Base-by-base conservation (phyloP, 441 rosid species). In the Macaranga tanarius region DNA sequence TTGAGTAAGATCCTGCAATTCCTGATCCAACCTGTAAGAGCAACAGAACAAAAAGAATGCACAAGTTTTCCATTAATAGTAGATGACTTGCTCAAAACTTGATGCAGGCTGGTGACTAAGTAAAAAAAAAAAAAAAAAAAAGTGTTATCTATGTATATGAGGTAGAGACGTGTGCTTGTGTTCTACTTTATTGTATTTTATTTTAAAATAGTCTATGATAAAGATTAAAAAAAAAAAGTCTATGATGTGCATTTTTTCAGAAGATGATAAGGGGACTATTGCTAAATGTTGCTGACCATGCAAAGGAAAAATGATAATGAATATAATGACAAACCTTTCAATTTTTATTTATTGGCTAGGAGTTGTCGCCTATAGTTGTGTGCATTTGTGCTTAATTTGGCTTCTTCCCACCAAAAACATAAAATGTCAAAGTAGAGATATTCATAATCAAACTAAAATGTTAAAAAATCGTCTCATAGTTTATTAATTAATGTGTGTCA, bases 1-100 rank as follows among this genome's bases (percentile, higher is more conserved):
- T 60, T 9, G 76, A 55, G 12, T 52, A 10, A 17, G 76, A 63
- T 1, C 12, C 70, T 59, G 67, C 62, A 25, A 15, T 20, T 22
- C 20, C 23, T 25, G 62, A 61, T 15, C 61, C 44, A 45, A 31
- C 38, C 38, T 31, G 38, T 31, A 31, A 31, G 5, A 75, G 26
- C 5, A 65, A 57, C 56, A 73, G 12, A 65, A 73, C 10, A 51
- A 34, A 6, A 38, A 26, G n/a, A 5, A 51, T 5, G 23, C 38
- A 66, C 2, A 10, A 25, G 7, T 31, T 48, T 50, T 3, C 56
- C 5, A 50, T 50, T 66, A 42, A 5, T 42, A 42, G 11, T 5
- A 42, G 45, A 42, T 42, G 0, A 42, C 45, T 42, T 42, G 45
- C 45, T 7, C 10, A 42, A 42, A 42, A 42, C 38, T 31, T 31